Evolutionary conservation across 208 protist species (phyloP), one percentile per base, ranked within the genome.

Genomic region (Tritrichomonas foetus): DNA sequence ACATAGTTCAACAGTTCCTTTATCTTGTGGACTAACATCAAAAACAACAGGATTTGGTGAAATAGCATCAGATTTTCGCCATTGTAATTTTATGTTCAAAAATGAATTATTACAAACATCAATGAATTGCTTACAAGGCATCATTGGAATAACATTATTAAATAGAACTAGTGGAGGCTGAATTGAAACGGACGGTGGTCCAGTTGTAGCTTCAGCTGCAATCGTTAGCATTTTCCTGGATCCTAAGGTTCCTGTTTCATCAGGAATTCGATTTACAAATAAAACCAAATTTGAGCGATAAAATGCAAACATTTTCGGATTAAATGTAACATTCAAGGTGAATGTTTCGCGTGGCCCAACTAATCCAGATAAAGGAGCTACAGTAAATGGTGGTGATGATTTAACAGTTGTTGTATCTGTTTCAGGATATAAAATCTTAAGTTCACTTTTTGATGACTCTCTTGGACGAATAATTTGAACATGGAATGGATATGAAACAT

Each of bases 401-500:
- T 89, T 89, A 30, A 61, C n/a, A 39, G 47, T 57, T n/a, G 53
- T 13, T 22, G 41, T 89, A 27, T 57, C 57, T 0, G 47, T 89
- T 39, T 49, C 78, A 39, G 78, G 78, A 89, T 57, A 89, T 55
- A 89, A 30, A 57, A 89, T 57, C 33, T 44, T 49, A 9, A 89
- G 47, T 44, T 89, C 47, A 39, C 16, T 53, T 49, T 49, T 44
- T 27, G 74, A n/a, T 33, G n/a, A 20, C 33, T 89, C 78, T 89
- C 47, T 89, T 57, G 78, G 78, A 27, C 16, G 30, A n/a, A 89
- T n/a, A 39, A 89, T 53, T 89, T 89, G 78, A 39, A 57, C 27
- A 16, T 89, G 57, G 41, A 39, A 89, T 89, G 78, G 78, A 89
- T 89, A 89, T 39, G 44, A 47, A 47, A 89, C 78, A 16, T 89